Evolutionary conservation across 2,329 filamentous ascomycete species (phyloP), one percentile per base, ranked within the genome.

Genomic region (Aspergillus ochraceus): DNA sequence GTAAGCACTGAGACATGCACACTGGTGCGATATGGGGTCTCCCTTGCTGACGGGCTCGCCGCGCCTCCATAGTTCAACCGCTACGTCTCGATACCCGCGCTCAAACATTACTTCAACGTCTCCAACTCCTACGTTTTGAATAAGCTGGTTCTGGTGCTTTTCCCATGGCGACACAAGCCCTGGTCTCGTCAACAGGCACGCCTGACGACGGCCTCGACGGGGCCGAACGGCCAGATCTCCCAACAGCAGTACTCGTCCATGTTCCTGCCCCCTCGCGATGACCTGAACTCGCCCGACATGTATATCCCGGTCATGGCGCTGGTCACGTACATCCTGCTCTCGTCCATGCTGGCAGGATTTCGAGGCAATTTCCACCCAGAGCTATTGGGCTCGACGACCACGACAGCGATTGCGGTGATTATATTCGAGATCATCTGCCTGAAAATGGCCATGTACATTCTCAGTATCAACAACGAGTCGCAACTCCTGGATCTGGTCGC

Each of bases 71-170:
- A 90, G 88, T 81, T 91, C 70, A 89, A 88, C 70, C 86, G 88
- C 76, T 97, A 94, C 79, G 88, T 99, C 78, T 97, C 93, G 72
- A 90, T 98, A 68, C 89, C 90, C 14, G 91, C 92, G 19, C 84
- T 99, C 49, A 99, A 99, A 79, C 95, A 97, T 80, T 99, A 98
- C 84, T 99, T 99, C 82, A 97, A 98, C 79, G 95, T 99, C 65
- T 96, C 93, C 67, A 99, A 99, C 83, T 90, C 87, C 60, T 99
- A 99, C 78, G 95, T 99, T 73, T 83, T 96, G 73, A 92, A 89
- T 79, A 99, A 99, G 79, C 84, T 99, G 60, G 87, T 90, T 73
- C 86, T 99, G 60, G 94, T 99, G 60, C 88, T 99, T 62, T 97
- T 98, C 77, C 95, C 95, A 56, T 99, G 95, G 94, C 86, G 94